Percentiles rank a stretch among this genome's conserved stretches.
These are phyloP conservation scores for Penicillium sp. DNA, from an alignment of 2,329 filamentous ascomycete species.

Conservation along the genomic window DNA sequence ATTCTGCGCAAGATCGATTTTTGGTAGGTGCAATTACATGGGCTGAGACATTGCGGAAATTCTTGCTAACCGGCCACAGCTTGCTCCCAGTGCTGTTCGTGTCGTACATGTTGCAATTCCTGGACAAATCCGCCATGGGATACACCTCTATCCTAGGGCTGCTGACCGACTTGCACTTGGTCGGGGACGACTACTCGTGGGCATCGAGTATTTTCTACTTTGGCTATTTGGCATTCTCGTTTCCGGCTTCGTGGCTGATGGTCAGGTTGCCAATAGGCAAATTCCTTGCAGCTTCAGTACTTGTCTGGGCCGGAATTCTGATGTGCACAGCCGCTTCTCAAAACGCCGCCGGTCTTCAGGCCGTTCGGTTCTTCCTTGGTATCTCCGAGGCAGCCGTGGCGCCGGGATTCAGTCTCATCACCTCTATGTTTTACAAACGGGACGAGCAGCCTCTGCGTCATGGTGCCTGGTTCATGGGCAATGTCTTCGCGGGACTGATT, in stretches of 20 bases:
- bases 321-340: slow-evolving; percentile 45
- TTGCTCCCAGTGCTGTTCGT: slow-evolving; percentile 26
- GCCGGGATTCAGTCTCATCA: slow-evolving; percentile 43
- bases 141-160: slow-evolving; percentile 25
- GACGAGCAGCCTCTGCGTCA: slow-evolving; percentile 47
- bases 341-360: slow-evolving; percentile 44
- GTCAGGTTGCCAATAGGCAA: background rate
- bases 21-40: no score
- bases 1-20: no score
- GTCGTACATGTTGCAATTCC: slow-evolving; percentile 27
- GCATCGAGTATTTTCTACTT: background rate
- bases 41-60: no score
- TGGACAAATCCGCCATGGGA: slow-evolving; percentile 29
- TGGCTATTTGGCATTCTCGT: background rate
- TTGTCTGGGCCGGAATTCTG: slow-evolving; percentile 45
- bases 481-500: background rate
- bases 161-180: slow-evolving; percentile 19
- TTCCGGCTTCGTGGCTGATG: background rate
- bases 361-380: slow-evolving; percentile 50
- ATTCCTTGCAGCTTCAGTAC: background rate
- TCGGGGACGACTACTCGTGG: background rate
- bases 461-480: background rate
- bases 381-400: slow-evolving; percentile 51
- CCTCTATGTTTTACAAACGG: slow-evolving; percentile 43
- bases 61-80: background rate